Conservation (phyloP, 2,329 filamentous ascomycete species). For the Botrytis deweyae region DNA sequence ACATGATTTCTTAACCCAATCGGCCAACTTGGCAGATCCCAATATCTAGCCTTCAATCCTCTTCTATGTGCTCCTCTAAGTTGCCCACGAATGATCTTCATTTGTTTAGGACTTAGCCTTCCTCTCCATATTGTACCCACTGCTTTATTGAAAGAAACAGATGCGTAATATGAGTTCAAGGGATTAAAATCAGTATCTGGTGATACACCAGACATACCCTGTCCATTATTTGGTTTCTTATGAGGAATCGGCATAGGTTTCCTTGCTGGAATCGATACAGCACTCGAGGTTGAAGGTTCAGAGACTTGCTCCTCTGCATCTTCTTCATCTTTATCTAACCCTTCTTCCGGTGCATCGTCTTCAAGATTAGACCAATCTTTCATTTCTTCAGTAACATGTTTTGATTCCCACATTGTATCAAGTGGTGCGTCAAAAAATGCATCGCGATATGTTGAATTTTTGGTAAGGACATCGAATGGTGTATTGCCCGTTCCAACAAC, state of each 20-base stretch:
- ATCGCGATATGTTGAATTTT: conserved; percentile 56
- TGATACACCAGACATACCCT: conserved; percentile 46
- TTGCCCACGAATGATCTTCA: conserved; percentile 46
- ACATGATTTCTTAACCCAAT: conserved; percentile 52
- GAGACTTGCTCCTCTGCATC: conserved; percentile 26
- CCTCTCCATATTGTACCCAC: conserved; percentile 53
- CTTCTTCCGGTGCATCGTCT: conserved; percentile 22
- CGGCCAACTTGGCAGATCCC: conserved; percentile 60
- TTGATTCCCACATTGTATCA: conserved; percentile 43
- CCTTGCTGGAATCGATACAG: conserved; percentile 20
- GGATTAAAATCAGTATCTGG: conserved; percentile 45
- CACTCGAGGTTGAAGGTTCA: background rate
- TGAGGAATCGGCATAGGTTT: background rate
- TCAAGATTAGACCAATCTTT: conserved; percentile 21
- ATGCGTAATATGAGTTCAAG: conserved; percentile 66
- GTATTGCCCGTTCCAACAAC: conserved; percentile 68
- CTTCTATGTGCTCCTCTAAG: conserved; percentile 49
- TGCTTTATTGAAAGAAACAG: conserved; percentile 52
- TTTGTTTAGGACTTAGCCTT: conserved; percentile 47
- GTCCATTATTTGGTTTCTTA: conserved; percentile 37
- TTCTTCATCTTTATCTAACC: conserved; percentile 28
- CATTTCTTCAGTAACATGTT: conserved; percentile 20
- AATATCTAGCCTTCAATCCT: conserved; percentile 59
- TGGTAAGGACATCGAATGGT: conserved; percentile 54
- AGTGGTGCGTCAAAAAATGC: conserved; percentile 68